Evolutionary conservation across 257 asterid species (phyloP).

Genomic region (Solanum rostratum): DNA sequence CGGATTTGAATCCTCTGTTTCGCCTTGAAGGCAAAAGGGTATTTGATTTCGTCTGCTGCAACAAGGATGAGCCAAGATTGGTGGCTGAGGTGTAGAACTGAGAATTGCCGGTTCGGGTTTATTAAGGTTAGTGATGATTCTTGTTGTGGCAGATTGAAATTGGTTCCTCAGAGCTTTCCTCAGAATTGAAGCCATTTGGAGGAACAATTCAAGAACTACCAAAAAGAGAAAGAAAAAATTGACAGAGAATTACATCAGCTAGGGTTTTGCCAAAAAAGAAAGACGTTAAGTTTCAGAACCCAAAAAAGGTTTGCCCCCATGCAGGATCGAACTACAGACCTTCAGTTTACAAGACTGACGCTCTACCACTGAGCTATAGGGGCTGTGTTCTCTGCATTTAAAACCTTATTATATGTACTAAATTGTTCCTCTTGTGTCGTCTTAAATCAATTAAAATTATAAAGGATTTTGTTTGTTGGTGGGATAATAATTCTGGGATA

Average conservation of each 20-base stretch:
- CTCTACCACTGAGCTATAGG: conserved; percentile 66
- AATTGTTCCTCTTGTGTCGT: background rate
- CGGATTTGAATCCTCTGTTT: conserved; percentile 6
- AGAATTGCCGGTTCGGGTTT: conserved; percentile 8
- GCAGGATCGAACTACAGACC: conserved; percentile 77
- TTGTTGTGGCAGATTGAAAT: conserved; percentile 18
- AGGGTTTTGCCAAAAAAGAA: conserved; percentile 12
- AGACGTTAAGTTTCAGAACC: background rate
- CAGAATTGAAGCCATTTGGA: conserved; percentile 31
- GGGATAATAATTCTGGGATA: background rate
- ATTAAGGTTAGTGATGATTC: conserved; percentile 12
- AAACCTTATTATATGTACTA: no score
- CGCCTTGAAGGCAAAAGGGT: conserved; percentile 1
- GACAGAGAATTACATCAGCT: background rate
- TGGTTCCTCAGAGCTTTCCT: conserved; percentile 36
- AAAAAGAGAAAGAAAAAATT: no score
- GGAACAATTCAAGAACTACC: background rate
- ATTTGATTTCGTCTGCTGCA: background rate
- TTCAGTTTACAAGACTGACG: conserved; percentile 75
- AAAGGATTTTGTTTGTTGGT: background rate
- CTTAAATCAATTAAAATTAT: no score
- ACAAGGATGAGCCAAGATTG: background rate
- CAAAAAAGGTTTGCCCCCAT: conserved; percentile 15
- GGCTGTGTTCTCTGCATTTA: background rate
- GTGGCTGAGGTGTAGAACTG: background rate